Conservation (phyloP, 495 filamentous ascomycete species). For the Neurospora sp. region DNA sequence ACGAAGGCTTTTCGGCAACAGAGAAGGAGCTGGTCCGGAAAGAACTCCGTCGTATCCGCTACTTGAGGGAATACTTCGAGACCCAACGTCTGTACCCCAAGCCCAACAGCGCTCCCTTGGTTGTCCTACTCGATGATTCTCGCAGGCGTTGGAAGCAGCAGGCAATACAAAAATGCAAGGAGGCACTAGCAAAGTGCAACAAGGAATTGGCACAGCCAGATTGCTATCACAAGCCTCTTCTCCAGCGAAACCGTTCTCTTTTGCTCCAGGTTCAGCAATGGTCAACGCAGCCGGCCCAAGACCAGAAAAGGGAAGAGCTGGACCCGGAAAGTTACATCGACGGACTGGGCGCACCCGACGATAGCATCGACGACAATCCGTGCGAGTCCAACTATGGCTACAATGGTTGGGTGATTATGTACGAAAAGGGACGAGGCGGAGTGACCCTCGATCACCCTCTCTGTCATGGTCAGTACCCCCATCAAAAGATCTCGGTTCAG, state of each 20-base stretch:
- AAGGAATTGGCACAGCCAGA: conserved; percentile 6
- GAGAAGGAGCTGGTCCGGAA: conserved; percentile 18
- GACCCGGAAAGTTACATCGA: conserved; percentile 13
- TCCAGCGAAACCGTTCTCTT: conserved; percentile 10
- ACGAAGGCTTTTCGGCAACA: conserved; percentile 8
- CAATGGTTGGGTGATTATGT: conserved; percentile 20
- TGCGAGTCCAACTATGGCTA: conserved; percentile 17
- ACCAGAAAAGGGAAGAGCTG: conserved; percentile 2
- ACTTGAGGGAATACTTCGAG: conserved; percentile 13
- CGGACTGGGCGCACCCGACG: conserved; percentile 10
- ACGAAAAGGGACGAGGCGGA: conserved; percentile 15
- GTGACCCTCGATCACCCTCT: conserved; percentile 13
- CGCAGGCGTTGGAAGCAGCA: conserved; percentile 11
- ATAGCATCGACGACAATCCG: conserved; percentile 15
- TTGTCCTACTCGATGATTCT: conserved; percentile 8
- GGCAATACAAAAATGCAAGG: conserved; percentile 3
- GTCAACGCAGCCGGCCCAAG: conserved; percentile 6
- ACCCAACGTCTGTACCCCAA: conserved; percentile 8
- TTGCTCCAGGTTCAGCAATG: conserved; percentile 15
- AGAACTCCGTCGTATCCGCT: conserved; percentile 17
- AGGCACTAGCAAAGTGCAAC: conserved; percentile 9
- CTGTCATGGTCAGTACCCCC: conserved; percentile 17
- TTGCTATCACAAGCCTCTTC: background rate
- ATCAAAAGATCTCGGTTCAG: conserved; percentile 21
- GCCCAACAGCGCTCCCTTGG: conserved; percentile 7